phyloP scores from a whole-genome alignment of 805 yeast genomes.

The Barnettozyma botsteinii region DNA sequence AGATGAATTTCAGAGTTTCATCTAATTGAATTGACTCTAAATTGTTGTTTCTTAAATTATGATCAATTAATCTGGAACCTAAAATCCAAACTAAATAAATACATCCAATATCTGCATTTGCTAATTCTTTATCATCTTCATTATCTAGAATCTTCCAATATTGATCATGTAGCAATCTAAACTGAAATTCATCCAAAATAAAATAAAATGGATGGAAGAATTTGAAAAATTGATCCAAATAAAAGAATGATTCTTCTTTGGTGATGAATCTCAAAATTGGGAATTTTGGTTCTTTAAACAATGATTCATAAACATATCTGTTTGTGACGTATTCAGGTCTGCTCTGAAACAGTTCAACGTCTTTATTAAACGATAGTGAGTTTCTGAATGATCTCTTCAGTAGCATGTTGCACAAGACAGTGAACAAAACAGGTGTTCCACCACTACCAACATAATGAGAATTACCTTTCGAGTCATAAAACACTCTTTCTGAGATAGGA shows the following conservation, averaged over 20 bases:
- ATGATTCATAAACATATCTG: slow-evolving; percentile 8
- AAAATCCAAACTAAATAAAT: slow-evolving; percentile 40
- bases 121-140: slow-evolving; percentile 8
- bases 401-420: slow-evolving; percentile 38
- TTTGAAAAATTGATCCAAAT: slow-evolving; percentile 34
- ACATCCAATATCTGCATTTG: slow-evolving; percentile 32
- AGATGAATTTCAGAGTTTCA: slow-evolving; percentile 36
- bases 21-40: slow-evolving; percentile 29
- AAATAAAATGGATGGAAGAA: slow-evolving; percentile 40
- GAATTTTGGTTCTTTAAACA: slow-evolving; percentile 25
- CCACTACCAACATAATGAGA: slow-evolving; percentile 43
- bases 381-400: slow-evolving; percentile 29
- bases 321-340: slow-evolving; percentile 9
- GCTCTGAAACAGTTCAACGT: slow-evolving; percentile 20
- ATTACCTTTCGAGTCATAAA: slow-evolving; percentile 40
- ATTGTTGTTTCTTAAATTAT: slow-evolving; percentile 3
- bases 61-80: slow-evolving; percentile 23
- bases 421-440: slow-evolving; percentile 40
- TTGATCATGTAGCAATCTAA: slow-evolving; percentile 30
- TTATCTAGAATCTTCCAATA: slow-evolving; percentile 29
- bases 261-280: slow-evolving; percentile 34
- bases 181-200: slow-evolving; percentile 32
- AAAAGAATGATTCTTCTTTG: slow-evolving; percentile 32
- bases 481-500: slow-evolving; percentile 25
- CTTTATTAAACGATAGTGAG: slow-evolving; percentile 32